Percentiles rank a stretch among this genome's conserved stretches.
Evolutionary conservation across 1,139 yeast species (phyloP).

Genomic region (Casaregolazyma suthepensis): DNA sequence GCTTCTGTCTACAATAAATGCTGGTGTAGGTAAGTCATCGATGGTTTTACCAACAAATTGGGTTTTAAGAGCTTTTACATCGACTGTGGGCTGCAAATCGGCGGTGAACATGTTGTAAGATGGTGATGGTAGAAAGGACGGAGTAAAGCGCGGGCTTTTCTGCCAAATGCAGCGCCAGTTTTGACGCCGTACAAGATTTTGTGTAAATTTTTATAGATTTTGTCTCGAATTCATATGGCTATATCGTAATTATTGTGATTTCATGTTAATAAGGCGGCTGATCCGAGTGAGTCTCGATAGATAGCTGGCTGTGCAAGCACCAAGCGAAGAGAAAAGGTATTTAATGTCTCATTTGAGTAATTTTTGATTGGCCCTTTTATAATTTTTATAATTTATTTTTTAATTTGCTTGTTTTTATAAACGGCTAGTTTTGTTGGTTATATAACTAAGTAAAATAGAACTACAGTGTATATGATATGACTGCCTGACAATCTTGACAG

Average conservation of each 20-base stretch:
- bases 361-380: too few species aligned
- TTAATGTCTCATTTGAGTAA: too few species aligned
- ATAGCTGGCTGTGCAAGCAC: too few species aligned
- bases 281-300: background rate
- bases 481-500: background rate
- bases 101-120: background rate
- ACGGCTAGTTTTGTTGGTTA: too few species aligned
- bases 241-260: too few species aligned
- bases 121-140: background rate
- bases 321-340: too few species aligned
- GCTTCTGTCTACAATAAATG: constrained; percentile 30
- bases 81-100: constrained; percentile 18
- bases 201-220: too few species aligned
- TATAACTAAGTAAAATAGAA: too few species aligned
- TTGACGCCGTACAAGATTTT: background rate
- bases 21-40: constrained; percentile 35
- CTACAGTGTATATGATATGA: too few species aligned
- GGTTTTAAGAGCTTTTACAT: constrained; percentile 20
- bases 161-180: background rate
- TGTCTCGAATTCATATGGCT: background rate
- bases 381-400: too few species aligned
- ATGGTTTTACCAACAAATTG: constrained; percentile 30
- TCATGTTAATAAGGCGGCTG: too few species aligned
- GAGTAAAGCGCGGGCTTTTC: background rate
- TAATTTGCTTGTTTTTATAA: too few species aligned